A percentile compares a stretch with the other conserved stretches of the same genome.
Evolutionary conservation across 768 basidiomycete genomes (phyloP).

Genomic region (Lactarius hengduanensis): DNA sequence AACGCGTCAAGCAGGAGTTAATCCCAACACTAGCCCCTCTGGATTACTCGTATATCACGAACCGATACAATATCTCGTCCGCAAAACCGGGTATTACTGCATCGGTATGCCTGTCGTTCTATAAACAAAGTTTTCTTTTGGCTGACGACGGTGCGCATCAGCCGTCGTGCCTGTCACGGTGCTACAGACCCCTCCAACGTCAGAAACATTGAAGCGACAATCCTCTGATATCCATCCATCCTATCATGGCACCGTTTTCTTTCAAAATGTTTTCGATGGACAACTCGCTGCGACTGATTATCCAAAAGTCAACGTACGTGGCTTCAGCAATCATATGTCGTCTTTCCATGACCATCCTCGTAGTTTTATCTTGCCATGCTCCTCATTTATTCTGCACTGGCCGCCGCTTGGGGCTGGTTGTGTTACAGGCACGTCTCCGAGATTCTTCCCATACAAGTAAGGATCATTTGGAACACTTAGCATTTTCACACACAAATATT

Average conservation of each 20-base stretch:
- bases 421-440: conserved; percentile 81
- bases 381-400: conserved; percentile 70
- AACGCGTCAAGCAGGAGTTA: conserved; percentile 31
- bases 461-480: conserved; percentile 23
- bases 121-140: neutral
- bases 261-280: conserved; percentile 86
- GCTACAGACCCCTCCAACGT: conserved; percentile 38
- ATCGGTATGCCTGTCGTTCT: conserved; percentile 58
- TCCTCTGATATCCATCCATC: conserved; percentile 66
- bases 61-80: conserved; percentile 81
- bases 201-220: conserved; percentile 32
- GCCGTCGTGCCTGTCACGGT: conserved; percentile 89
- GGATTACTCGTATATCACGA: conserved; percentile 55
- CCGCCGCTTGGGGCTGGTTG: conserved; percentile 73
- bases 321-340: conserved; percentile 1
- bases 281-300: conserved; percentile 91
- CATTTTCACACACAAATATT: conserved; percentile 6
- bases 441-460: conserved; percentile 83
- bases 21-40: conserved; percentile 49
- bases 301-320: conserved; percentile 89
- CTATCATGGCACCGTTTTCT: conserved; percentile 77
- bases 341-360: neutral
- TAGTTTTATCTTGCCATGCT: conserved; percentile 91
- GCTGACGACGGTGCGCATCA: conserved; percentile 34
- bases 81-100: conserved; percentile 93